Conservation (phyloP, 805 yeast genomes). For the Zygosaccharomyces bailii region DNA sequence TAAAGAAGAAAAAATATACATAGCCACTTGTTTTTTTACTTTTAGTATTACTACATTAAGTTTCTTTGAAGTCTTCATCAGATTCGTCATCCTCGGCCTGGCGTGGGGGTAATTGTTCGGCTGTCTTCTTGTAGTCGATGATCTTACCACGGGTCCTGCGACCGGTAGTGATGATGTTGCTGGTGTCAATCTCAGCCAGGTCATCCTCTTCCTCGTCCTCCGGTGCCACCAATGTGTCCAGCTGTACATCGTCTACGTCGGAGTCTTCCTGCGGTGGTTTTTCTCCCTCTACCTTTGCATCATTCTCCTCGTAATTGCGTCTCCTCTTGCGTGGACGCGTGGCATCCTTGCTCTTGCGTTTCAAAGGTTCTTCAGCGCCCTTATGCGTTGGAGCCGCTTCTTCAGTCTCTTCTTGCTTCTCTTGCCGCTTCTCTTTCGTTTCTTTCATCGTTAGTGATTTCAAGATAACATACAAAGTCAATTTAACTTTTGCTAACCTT, state of each 20-base stretch:
- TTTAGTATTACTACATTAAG: conserved; percentile 3
- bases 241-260: conserved; percentile 52
- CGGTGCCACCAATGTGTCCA: conserved; percentile 40
- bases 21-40: conserved; percentile 2
- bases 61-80: conserved; percentile 34
- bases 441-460: conserved; percentile 1
- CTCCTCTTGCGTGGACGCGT: conserved; percentile 30
- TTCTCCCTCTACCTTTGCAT: conserved; percentile 50
- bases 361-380: conserved; percentile 5
- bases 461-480: neutral
- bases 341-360: conserved; percentile 14
- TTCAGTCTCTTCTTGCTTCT: neutral
- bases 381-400: neutral
- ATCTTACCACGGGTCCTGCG: conserved; percentile 89
- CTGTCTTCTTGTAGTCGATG: conserved; percentile 80
- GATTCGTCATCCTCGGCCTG: conserved; percentile 47
- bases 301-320: conserved; percentile 58
- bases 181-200: conserved; percentile 70
- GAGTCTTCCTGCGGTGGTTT: conserved; percentile 39
- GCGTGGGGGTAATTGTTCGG: conserved; percentile 57
- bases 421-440: neutral
- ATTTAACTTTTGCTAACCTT: neutral
- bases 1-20: neutral
- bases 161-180: conserved; percentile 80
- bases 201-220: conserved; percentile 76